Evolutionary conservation across 2,329 filamentous ascomycete genomes (phyloP).

Genomic region (Aspergillus fischeri): DNA sequence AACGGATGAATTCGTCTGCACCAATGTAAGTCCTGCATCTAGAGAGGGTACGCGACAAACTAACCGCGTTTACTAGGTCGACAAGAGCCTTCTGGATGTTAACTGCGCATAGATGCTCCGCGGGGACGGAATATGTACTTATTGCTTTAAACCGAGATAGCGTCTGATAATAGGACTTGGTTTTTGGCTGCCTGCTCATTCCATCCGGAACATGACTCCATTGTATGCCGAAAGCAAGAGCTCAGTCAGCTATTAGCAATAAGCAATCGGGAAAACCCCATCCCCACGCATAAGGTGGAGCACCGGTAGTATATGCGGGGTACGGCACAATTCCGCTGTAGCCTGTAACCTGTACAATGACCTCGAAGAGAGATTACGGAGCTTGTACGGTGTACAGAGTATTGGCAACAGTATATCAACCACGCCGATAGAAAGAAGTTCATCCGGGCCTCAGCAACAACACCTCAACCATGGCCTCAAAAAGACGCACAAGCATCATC

Average conservation of each 20-base stretch:
- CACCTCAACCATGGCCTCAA: conserved; percentile 1
- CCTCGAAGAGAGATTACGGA: background rate
- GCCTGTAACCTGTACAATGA: background rate
- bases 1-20: conserved; percentile 41
- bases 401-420: background rate
- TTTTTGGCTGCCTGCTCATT: background rate
- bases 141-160: background rate
- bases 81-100: conserved; percentile 32
- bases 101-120: conserved; percentile 23
- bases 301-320: background rate
- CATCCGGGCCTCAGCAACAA: background rate
- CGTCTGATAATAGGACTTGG: background rate
- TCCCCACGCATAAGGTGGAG: background rate
- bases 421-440: background rate
- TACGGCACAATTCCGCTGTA: background rate
- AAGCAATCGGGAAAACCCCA: background rate
- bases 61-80: conserved; percentile 16
- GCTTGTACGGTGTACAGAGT: background rate
- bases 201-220: background rate
- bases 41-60: background rate
- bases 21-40: conserved; percentile 35
- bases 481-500: conserved; percentile 27
- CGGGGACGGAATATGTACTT: background rate
- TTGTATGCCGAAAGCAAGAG: background rate
- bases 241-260: background rate